These are phyloP conservation scores for Aegle marmelos DNA, from an alignment of 345 rosid species.

Conservation along the genomic window DNA sequence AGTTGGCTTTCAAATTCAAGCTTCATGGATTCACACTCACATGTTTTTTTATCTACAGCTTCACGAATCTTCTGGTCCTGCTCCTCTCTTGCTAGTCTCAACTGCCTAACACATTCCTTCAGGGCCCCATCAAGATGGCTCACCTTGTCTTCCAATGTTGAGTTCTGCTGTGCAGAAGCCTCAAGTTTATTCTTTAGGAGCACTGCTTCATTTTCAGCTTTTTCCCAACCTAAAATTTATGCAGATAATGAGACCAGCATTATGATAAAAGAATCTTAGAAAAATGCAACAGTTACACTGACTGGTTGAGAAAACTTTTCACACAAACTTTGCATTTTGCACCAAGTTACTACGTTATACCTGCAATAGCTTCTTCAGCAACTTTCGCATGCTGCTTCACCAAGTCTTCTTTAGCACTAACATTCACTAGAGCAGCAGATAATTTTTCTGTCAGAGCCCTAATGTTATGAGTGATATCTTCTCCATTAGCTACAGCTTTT, in stretches of 20 bases:
- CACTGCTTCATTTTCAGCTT: constrained; percentile 72
- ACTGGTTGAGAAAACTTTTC: not conserved
- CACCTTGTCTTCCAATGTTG: constrained; percentile 63
- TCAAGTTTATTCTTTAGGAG: constrained; percentile 68
- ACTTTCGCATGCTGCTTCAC: constrained; percentile 91
- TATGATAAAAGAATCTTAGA: constrained; percentile 2
- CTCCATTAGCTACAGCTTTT: constrained; percentile 30
- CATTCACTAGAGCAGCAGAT: constrained; percentile 77
- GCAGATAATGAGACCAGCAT: not conserved
- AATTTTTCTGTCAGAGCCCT: constrained; percentile 63
- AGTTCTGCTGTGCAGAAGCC: constrained; percentile 40
- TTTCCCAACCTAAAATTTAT: constrained; percentile 73
- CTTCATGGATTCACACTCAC: constrained; percentile 55
- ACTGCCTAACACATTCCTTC: constrained; percentile 92
- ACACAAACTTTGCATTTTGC: not conserved
- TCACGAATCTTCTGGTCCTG: constrained; percentile 64
- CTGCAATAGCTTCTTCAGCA: constrained; percentile 97
- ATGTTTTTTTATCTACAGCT: constrained; percentile 42
- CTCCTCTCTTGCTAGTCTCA: constrained; percentile 80
- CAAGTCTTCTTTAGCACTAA: constrained; percentile 83
- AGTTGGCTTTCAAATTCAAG: constrained; percentile 51
- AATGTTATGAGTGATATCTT: constrained; percentile 46
- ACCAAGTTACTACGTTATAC: constrained; percentile 30
- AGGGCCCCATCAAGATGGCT: constrained; percentile 89
- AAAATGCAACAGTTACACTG: not conserved